Conservation (phyloP, 768 basidiomycete genomes). For the Termitomyces sp. region DNA sequence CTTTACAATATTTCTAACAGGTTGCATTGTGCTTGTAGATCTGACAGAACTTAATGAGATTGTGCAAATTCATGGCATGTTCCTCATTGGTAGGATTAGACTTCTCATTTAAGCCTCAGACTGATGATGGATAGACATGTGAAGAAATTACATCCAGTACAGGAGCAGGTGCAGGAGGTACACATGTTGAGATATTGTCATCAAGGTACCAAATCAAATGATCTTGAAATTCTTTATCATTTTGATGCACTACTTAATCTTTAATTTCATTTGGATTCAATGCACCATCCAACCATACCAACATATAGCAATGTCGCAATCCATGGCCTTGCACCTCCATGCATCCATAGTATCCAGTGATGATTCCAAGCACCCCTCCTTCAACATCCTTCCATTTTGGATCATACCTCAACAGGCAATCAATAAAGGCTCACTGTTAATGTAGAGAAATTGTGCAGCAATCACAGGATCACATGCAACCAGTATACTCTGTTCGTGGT, state of each 20-base stretch:
- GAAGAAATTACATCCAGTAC: slow-evolving; percentile 5
- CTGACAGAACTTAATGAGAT: slow-evolving; percentile 26
- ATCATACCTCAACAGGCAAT: slow-evolving; percentile 24
- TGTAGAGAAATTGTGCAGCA: slow-evolving; percentile 44
- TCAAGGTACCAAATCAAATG: slow-evolving; percentile 27
- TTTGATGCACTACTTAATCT: slow-evolving; percentile 12
- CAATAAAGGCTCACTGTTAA: slow-evolving; percentile 35
- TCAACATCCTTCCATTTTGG: no score
- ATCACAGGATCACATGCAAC: no score
- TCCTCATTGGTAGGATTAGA: slow-evolving; percentile 6
- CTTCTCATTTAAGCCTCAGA: slow-evolving; percentile 7
- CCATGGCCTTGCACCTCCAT: slow-evolving; percentile 35
- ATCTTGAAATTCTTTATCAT: slow-evolving; percentile 18
- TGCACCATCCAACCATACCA: slow-evolving; percentile 32
- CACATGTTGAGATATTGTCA: slow-evolving; percentile 24
- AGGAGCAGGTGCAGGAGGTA: slow-evolving; percentile 20
- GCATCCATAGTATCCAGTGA: no score
- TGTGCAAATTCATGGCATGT: slow-evolving; percentile 21
- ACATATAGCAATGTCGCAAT: slow-evolving; percentile 32
- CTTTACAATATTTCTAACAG: no score
- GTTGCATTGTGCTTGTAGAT: slow-evolving; percentile 30
- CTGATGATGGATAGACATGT: slow-evolving; percentile 21
- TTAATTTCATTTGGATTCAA: slow-evolving; percentile 23
- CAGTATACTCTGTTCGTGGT: slow-evolving; percentile 28
- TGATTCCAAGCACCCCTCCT: no score